Evolutionary conservation across 371 early-diverging fungal species (phyloP).

Genomic region (Syncephalastrum monosporum): DNA sequence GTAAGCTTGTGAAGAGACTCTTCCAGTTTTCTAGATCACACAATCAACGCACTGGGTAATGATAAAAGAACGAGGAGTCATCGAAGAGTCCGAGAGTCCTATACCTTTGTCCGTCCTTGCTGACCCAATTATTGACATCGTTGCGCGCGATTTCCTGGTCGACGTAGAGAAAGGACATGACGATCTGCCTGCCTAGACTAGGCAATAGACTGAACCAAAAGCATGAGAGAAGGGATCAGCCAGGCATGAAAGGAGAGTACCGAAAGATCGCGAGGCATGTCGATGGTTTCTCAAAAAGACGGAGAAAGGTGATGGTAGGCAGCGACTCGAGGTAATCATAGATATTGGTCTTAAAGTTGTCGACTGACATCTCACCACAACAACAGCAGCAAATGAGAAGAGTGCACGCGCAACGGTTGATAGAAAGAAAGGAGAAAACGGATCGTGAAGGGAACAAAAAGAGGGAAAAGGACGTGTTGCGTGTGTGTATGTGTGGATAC

Average conservation of each 20-base stretch:
- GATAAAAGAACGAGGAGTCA: background rate
- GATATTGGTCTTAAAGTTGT: constrained; percentile 65
- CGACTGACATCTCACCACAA: constrained; percentile 36
- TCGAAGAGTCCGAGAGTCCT: background rate
- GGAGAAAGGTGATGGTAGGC: constrained; percentile 69
- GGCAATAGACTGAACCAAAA: constrained; percentile 68
- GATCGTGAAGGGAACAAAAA: no score
- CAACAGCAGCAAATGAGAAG: no score
- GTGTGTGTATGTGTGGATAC: no score
- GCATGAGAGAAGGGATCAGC: background rate
- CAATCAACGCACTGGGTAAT: background rate
- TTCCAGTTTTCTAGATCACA: constrained; percentile 43
- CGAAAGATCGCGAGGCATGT: constrained; percentile 93
- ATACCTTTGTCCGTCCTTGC: constrained; percentile 54
- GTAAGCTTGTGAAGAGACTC: constrained; percentile 66
- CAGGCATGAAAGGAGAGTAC: constrained; percentile 35
- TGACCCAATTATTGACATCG: constrained; percentile 74
- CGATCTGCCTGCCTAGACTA: constrained; percentile 83
- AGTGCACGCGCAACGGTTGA: no score
- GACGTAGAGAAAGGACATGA: constrained; percentile 87
- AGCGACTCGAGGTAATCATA: constrained; percentile 83
- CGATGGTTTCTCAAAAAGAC: constrained; percentile 85
- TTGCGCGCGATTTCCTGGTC: constrained; percentile 54
- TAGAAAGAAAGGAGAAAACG: no score
- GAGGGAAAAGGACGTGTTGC: no score